These are phyloP conservation scores for Dioscorea cayenensis DNA, from an alignment of 116 monocot species.

Conservation along the genomic window DNA sequence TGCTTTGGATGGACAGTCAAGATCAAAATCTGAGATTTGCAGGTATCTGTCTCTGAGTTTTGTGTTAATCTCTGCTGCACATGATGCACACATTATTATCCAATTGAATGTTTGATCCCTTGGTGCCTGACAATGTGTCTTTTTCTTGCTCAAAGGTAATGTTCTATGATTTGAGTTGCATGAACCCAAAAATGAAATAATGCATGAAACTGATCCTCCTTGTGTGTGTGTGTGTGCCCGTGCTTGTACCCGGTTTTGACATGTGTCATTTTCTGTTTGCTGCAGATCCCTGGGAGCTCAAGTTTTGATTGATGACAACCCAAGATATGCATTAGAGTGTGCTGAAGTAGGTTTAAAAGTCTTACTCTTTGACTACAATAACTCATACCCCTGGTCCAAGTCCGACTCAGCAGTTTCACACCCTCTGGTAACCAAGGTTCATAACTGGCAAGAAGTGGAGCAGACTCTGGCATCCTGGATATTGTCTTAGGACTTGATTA, in stretches of 20 bases:
- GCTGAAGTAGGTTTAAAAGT: conserved; percentile 81
- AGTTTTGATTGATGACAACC: conserved; percentile 94
- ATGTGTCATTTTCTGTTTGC: conserved; percentile 3
- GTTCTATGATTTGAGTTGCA: no score
- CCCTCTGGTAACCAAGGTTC: conserved; percentile 80
- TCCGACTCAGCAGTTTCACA: conserved; percentile 41
- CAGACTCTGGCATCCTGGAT: conserved; percentile 44
- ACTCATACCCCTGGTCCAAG: conserved; percentile 95
- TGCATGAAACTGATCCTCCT: no score
- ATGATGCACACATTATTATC: no score
- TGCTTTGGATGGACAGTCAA: conserved; percentile 81
- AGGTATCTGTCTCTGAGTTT: conserved; percentile 30
- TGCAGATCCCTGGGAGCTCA: conserved; percentile 75
- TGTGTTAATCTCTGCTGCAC: no score
- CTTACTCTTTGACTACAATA: conserved; percentile 76
- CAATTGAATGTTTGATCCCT: no score
- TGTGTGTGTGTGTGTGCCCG: no score
- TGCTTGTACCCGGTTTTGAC: no score
- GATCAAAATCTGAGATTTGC: conserved; percentile 97
- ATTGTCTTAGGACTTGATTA: conserved; percentile 4
- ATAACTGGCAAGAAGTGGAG: conserved; percentile 89
- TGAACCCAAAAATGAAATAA: no score
- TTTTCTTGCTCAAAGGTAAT: no score
- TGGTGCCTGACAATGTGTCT: no score
- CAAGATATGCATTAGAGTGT: conserved; percentile 88